Evolutionary conservation across 2,329 filamentous ascomycete genomes (phyloP).

Genomic region (Lizonia empirigonia): DNA sequence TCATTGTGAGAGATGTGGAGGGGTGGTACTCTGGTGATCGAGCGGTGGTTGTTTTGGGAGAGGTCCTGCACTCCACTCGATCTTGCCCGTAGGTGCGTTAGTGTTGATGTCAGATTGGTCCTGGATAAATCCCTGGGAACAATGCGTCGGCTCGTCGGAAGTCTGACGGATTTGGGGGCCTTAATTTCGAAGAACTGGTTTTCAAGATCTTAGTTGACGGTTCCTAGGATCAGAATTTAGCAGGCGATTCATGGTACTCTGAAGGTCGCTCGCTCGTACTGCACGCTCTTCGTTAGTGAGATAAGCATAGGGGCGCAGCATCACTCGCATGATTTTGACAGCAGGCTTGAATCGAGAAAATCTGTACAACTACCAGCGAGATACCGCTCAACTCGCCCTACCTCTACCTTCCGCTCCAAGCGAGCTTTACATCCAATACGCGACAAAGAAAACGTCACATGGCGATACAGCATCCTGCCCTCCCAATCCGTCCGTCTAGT

Average conservation of each 20-base stretch:
- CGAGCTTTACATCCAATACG: slow-evolving; percentile 20
- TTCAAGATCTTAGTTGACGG: neutral
- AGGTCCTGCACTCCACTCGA: neutral
- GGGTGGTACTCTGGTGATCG: neutral
- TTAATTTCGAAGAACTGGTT: neutral
- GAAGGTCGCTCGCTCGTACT: neutral
- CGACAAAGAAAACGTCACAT: slow-evolving; percentile 30
- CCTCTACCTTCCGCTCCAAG: slow-evolving; percentile 14
- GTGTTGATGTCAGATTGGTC: slow-evolving; percentile 2
- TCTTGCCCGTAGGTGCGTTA: neutral
- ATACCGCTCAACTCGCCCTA: slow-evolving; percentile 28
- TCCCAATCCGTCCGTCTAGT: slow-evolving; percentile 28
- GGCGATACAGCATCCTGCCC: slow-evolving; percentile 34
- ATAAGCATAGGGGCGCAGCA: neutral
- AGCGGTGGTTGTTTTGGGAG: neutral
- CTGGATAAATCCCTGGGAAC: neutral
- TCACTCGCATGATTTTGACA: neutral
- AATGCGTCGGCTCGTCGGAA: neutral
- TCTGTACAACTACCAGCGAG: slow-evolving; percentile 41
- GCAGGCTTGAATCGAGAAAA: slow-evolving; percentile 12
- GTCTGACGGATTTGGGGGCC: neutral
- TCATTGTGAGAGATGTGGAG: neutral
- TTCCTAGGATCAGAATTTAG: neutral
- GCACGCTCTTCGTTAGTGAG: neutral
- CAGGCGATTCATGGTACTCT: neutral